Evolutionary conservation across 768 basidiomycete genomes (phyloP).

Genomic region (Russula sp.): DNA sequence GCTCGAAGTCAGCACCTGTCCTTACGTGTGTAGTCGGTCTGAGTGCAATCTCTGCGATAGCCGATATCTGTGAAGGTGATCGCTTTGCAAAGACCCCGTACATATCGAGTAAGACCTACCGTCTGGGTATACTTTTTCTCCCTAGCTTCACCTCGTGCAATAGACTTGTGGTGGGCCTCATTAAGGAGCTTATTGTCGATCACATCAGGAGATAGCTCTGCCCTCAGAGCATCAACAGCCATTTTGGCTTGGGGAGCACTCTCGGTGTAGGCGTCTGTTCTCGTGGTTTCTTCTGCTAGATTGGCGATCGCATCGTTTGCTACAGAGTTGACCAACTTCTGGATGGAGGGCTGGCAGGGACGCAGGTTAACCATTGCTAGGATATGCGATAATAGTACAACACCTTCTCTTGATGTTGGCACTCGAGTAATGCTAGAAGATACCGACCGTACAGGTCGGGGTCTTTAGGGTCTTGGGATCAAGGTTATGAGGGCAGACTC

Average conservation of each 20-base stretch:
- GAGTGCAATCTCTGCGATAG: conserved; percentile 52
- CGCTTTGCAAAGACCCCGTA: not conserved
- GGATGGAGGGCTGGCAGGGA: conserved; percentile 55
- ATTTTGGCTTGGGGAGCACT: conserved; percentile 40
- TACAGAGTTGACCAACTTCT: conserved; percentile 58
- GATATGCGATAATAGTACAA: not conserved
- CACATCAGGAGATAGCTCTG: conserved; percentile 41
- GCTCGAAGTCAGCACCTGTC: conserved; percentile 16
- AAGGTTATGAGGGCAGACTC: not conserved
- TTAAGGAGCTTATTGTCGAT: conserved; percentile 38
- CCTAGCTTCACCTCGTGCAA: conserved; percentile 38
- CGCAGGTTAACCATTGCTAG: not conserved
- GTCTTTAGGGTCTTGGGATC: conserved; percentile 32
- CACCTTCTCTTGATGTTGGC: conserved; percentile 84
- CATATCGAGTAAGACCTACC: conserved; percentile 30
- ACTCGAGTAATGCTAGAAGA: conserved; percentile 56
- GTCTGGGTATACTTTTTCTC: conserved; percentile 41
- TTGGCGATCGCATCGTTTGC: conserved; percentile 53
- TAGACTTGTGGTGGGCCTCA: conserved; percentile 38
- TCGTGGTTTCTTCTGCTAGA: conserved; percentile 56
- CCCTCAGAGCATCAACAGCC: conserved; percentile 41
- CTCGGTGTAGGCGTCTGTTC: conserved; percentile 53
- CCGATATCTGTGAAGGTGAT: conserved; percentile 39
- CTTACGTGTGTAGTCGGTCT: conserved; percentile 66
- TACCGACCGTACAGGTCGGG: conserved; percentile 49